phyloP scores from a whole-genome alignment of 2,329 filamentous ascomycete species.

The Botrytis galanthina region DNA sequence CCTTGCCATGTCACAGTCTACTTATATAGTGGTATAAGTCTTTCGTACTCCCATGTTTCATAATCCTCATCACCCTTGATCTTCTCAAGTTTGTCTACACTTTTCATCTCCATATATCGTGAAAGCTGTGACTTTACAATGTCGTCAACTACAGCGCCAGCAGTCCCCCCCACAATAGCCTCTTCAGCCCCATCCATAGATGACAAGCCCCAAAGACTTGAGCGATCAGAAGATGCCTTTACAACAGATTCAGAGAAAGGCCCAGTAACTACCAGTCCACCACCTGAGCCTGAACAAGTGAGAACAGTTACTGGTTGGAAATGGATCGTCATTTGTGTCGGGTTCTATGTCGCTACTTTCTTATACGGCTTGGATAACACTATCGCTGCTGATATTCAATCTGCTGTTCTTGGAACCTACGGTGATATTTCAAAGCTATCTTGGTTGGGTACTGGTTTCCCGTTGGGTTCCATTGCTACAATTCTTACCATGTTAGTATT shows the following conservation, averaged over 20 bases:
- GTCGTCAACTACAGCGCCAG: neutral
- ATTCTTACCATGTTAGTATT: conserved; percentile 17
- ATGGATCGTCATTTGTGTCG: conserved; percentile 31
- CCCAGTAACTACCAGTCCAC: neutral
- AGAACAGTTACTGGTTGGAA: conserved; percentile 28
- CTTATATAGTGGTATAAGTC: conserved; percentile 14
- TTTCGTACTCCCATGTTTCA: neutral
- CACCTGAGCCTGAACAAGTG: neutral
- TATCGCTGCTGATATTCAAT: conserved; percentile 47
- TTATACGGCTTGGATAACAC: conserved; percentile 22
- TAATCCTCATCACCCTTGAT: neutral
- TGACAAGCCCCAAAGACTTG: conserved; percentile 4
- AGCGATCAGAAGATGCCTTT: neutral
- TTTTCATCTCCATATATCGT: neutral
- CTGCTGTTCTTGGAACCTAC: conserved; percentile 40
- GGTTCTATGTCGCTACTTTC: conserved; percentile 14
- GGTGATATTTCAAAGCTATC: conserved; percentile 40
- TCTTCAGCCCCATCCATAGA: neutral
- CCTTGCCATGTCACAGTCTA: neutral
- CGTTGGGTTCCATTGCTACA: conserved; percentile 37
- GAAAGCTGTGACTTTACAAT: conserved; percentile 1
- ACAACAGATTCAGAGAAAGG: conserved; percentile 17
- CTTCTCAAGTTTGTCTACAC: neutral
- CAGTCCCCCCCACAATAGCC: neutral
- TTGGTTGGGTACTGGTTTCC: conserved; percentile 44